A percentile compares a stretch with the other conserved stretches of the same genome.
Conservation (phyloP, 176 grass and related monocot genomes). For the Ensete glaucum region DNA sequence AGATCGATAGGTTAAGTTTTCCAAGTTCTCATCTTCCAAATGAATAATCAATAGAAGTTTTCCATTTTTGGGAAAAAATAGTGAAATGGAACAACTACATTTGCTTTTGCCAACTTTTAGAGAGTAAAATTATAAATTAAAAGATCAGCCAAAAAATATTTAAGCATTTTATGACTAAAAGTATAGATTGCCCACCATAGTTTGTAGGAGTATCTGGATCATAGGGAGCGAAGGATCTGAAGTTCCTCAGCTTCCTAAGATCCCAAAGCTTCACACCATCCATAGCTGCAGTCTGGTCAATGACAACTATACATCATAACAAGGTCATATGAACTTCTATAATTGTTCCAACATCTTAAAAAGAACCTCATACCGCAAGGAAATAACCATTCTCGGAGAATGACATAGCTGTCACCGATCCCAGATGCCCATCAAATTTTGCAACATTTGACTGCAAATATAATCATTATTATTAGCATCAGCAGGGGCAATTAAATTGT, state of each 20-base stretch:
- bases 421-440: conserved; percentile 82
- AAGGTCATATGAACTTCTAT: background rate
- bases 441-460: conserved; percentile 71
- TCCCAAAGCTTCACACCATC: conserved; percentile 99
- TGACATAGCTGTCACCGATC: conserved; percentile 86
- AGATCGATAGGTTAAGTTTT: no score
- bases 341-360: background rate
- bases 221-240: conserved; percentile 90
- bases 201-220: conserved; percentile 84
- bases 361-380: conserved; percentile 63
- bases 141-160: no score
- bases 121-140: no score
- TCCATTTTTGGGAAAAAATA: no score
- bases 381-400: conserved; percentile 99
- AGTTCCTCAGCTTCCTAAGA: conserved; percentile 96
- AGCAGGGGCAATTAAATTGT: conserved; percentile 17
- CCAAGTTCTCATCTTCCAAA: no score
- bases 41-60: no score
- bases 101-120: no score
- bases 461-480: conserved; percentile 20
- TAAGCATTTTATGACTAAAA: no score
- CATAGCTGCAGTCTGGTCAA: conserved; percentile 67
- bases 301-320: conserved; percentile 4
- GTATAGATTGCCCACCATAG: conserved; percentile 40
- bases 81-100: no score